Evolutionary conservation across 192 early-diverging fungal genomes (phyloP).

Genomic region (Linnemannia hyalina): DNA sequence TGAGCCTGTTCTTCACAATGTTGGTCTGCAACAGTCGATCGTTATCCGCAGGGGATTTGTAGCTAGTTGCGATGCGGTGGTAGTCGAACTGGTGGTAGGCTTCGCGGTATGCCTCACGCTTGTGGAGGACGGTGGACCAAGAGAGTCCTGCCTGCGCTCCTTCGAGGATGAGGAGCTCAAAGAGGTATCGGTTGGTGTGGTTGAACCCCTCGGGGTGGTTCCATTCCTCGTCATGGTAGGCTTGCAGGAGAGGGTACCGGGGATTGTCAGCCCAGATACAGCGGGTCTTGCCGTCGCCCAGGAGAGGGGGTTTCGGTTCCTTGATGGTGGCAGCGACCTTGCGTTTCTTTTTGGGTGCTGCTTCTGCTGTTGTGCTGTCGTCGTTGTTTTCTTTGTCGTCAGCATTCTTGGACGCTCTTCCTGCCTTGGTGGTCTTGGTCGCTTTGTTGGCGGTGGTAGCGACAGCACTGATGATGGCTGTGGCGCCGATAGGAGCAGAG

Average conservation of each 20-base stretch:
- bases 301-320: neutral
- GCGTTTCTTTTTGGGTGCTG: slow-evolving; percentile 3
- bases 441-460: neutral
- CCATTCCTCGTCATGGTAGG: slow-evolving; percentile 54
- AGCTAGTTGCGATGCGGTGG: slow-evolving; percentile 31
- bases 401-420: neutral
- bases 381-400: neutral
- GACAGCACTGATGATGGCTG: neutral
- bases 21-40: slow-evolving; percentile 39
- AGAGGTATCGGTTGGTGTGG: slow-evolving; percentile 47
- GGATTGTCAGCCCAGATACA: slow-evolving; percentile 34
- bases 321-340: neutral
- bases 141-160: slow-evolving; percentile 53
- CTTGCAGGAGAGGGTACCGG: slow-evolving; percentile 40
- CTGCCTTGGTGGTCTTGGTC: neutral
- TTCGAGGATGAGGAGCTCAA: slow-evolving; percentile 54
- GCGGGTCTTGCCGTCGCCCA: slow-evolving; percentile 27
- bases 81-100: slow-evolving; percentile 53
- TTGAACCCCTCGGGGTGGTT: slow-evolving; percentile 34
- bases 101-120: slow-evolving; percentile 46
- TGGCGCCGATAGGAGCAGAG: neutral
- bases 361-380: neutral
- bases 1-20: slow-evolving; percentile 53
- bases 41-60: slow-evolving; percentile 33
- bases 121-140: slow-evolving; percentile 49